Base-by-base conservation (phyloP, 352 stramenopile species). In the Pythium chondricola region DNA sequence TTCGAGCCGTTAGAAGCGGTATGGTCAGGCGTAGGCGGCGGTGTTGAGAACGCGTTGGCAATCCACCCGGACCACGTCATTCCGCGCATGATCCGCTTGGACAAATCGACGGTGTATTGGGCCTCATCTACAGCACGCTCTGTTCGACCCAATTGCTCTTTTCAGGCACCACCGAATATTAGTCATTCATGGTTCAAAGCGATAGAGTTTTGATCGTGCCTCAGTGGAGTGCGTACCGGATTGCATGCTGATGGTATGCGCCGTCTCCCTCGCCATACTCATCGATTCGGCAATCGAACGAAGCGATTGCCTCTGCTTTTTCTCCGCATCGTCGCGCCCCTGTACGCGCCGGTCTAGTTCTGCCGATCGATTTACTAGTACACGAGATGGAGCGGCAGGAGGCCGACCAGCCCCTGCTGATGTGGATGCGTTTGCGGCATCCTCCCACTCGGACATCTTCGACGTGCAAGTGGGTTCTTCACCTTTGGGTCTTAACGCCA, bases 11-110 rank as follows among this genome's bases (percentile, higher is more conserved):
- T n/a, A n/a, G n/a, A n/a, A n/a, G n/a, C n/a, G n/a, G n/a, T n/a
- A n/a, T n/a, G n/a, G n/a, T n/a, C n/a, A n/a, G n/a, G n/a, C n/a
- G n/a, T n/a, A n/a, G n/a, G 53, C 21, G 74, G 72, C 11, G 40
- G 43, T 8, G 60, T 48, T 17, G 73, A 73, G 24, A 92, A 67
- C 26, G 78, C 68, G 55, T 92, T 92, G 52, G 79, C 75, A 27
- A 92, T 47, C 80, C 80, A 92, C 1, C 80, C 80, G 0, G 77
- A 88, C 80, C 80, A 92, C 22, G 80, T 84, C 77, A 88, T 86
- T 9, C 74, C 74, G 0, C 65, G 47, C 41, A 88, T 59, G 35
- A 85, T 61, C 6, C 72, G 74, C 63, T 79, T 85, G 16, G 71
- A 79, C 33, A 75, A 46, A 52, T 77, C 69, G 8, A 86, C 63